Base-by-base conservation (phyloP, 371 early-diverging fungal genomes). In the Neoconidiobolus thromboides region DNA sequence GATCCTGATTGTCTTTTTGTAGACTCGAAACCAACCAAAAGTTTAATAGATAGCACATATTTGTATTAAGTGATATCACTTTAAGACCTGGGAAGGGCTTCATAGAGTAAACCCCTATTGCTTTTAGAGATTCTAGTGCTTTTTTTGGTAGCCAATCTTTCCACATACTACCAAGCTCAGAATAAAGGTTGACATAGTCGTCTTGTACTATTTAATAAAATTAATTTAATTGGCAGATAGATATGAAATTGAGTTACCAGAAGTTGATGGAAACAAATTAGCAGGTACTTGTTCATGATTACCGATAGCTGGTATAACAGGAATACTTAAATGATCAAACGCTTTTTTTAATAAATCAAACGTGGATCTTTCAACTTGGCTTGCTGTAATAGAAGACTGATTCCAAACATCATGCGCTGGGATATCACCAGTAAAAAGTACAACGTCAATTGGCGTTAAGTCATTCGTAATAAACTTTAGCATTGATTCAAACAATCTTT, bases 241-340 rank as follows among this genome's bases (percentile, higher is more conserved):
- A 10, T 55, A 55, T 5, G 5, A 7, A 9, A 55, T 36, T 4
- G 9, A 10, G 42, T 5, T 57, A 57, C 57, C 57, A 26, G 42
- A n/a, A 46, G 5, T 37, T 7, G 63, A 43, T 12, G 65, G 60
- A 14, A 65, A 65, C 26, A 51, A 58, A 43, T 65, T 65, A 3
- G 63, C 63, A 9, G 63, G 63, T 2, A 60, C 54, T 1, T 55
- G 7, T 49, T 65, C 65, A 43, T 65, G 65, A 59, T 65, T 65
- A 14, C 65, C 65, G 47, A 65, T 53, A 36, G 63, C 43, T 43
- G 60, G 60, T 6, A 62, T 56, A 7, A 63, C 46, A 3, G 55
- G 55, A 42, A 55, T 42, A 36, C 48, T 49, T n/a, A 26, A 15
- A 7, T 15, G 6, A n/a, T 14, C 44, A 37, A 58, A 58, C 2